Conservation (phyloP, 2,329 filamentous ascomycete species). For the Arthroderma sp. region DNA sequence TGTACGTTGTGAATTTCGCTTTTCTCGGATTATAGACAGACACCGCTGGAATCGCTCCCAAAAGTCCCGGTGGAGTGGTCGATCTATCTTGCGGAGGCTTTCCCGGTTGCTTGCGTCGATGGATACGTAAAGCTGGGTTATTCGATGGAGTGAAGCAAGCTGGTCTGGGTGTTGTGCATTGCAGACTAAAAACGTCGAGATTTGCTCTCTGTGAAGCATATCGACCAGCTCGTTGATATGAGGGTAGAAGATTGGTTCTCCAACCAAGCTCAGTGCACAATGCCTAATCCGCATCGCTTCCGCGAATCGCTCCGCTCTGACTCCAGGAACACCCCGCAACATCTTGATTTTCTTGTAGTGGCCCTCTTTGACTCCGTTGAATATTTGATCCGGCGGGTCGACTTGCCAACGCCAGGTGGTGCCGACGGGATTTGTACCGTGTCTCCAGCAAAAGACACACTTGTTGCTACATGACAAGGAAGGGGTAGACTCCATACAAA, state of each 20-base stretch:
- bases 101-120: slow-evolving; percentile 91
- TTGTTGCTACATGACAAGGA: slow-evolving; percentile 96
- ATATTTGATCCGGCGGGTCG: slow-evolving; percentile 79
- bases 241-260: slow-evolving; percentile 97
- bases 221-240: slow-evolving; percentile 85
- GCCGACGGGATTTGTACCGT: slow-evolving; percentile 91
- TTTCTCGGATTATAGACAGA: slow-evolving; percentile 73
- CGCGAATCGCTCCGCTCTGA: slow-evolving; percentile 77
- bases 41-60: slow-evolving; percentile 93
- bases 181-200: slow-evolving; percentile 90
- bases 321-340: slow-evolving; percentile 84
- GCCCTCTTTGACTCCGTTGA: slow-evolving; percentile 74
- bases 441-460: slow-evolving; percentile 97
- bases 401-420: slow-evolving; percentile 96
- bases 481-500: slow-evolving; percentile 96
- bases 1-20: slow-evolving; percentile 73
- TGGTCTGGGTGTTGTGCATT: slow-evolving; percentile 95
- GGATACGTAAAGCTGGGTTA: slow-evolving; percentile 91
- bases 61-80: slow-evolving; percentile 87
- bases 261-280: slow-evolving; percentile 82
- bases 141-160: slow-evolving; percentile 64
- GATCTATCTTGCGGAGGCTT: slow-evolving; percentile 73
- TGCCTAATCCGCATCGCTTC: slow-evolving; percentile 90
- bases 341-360: slow-evolving; percentile 98
- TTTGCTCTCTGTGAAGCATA: slow-evolving; percentile 72